Percentiles rank a stretch among this genome's conserved stretches.
phyloP scores from a whole-genome alignment of 176 grass and related monocot species.

The Oryza glumipatula region DNA sequence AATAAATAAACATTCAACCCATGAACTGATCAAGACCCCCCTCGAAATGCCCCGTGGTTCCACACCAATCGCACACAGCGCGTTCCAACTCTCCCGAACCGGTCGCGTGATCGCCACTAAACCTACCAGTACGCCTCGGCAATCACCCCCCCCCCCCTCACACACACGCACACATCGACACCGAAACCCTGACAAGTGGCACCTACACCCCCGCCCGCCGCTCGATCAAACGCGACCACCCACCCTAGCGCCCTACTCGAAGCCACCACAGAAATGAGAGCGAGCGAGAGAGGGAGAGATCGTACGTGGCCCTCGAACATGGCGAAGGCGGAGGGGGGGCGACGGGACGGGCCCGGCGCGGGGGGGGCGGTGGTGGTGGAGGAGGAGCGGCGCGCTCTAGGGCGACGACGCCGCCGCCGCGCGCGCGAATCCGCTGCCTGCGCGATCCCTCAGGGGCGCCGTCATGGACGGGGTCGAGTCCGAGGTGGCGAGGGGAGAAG shows the following conservation, averaged over 20 bases:
- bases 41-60: slow-evolving; percentile 20
- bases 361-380: neutral
- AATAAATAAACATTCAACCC: slow-evolving; percentile 15
- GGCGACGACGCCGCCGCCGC: neutral
- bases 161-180: neutral
- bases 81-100: neutral
- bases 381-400: slow-evolving; percentile 31
- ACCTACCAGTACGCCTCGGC: neutral
- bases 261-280: neutral
- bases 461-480: slow-evolving; percentile 28
- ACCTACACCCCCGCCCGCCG: neutral
- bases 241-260: neutral
- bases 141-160: neutral
- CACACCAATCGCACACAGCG: neutral
- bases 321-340: slow-evolving; percentile 16
- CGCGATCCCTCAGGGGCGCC: slow-evolving; percentile 6
- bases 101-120: neutral
- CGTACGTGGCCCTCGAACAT: slow-evolving; percentile 73
- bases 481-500: neutral
- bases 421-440: slow-evolving; percentile 30
- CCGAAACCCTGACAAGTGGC: neutral
- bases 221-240: neutral
- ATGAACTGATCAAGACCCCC: slow-evolving; percentile 1
- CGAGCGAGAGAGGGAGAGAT: neutral
- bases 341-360: slow-evolving; percentile 7